Base-by-base conservation (phyloP, 139 green algal species). In the Nannochloris sp. region DNA sequence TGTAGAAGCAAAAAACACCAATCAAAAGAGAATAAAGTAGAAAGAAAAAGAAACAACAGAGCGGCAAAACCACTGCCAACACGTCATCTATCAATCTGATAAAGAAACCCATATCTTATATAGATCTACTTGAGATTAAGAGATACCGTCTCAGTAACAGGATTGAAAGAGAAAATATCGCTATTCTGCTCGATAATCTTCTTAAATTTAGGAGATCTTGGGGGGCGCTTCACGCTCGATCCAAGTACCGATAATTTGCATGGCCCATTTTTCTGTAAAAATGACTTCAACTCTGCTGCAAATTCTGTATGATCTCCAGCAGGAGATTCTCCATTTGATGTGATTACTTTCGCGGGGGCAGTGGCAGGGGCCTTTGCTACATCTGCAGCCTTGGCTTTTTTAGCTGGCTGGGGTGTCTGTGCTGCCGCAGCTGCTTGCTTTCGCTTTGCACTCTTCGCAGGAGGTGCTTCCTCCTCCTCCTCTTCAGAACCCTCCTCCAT, bases 141-240 rank as follows among this genome's bases (percentile, higher is more conserved):
- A 6, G 61, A 64, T 53, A 75, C 68, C 10, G 38, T 70, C 48
- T 75, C 68, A 14, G 27, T 66, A 6, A 27, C 29, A 24, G 47
- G 34, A 30, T 70, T 37, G 31, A 70, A 70, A 27, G 32, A 33
- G 35, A 75, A 70, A 35, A 35, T 29, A 36, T 4, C 14, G n/a
- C 3, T 15, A 51, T 61, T 37, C 6, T 15, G n/a, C 5, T n/a
- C 19, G 31, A 64, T 15, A 19, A 54, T 56, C 23, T 9, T 29
- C 38, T 62, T 60, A 8, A 74, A 9, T 35, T 69, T 68, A 45
- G 34, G 58, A 23, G 47, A 25, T 30, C 13, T 12, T 32, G 57
- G 12, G 6, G 61, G 61, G 9, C 61, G 14, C 15, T 68, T 68
- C 1, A 68, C 48, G 4, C 34, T 27, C 6, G 47, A 33, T 51